Percentiles rank a stretch among this genome's conserved stretches.
Evolutionary conservation across 768 basidiomycete genomes (phyloP).

Genomic region (Phylloporus arenicola): DNA sequence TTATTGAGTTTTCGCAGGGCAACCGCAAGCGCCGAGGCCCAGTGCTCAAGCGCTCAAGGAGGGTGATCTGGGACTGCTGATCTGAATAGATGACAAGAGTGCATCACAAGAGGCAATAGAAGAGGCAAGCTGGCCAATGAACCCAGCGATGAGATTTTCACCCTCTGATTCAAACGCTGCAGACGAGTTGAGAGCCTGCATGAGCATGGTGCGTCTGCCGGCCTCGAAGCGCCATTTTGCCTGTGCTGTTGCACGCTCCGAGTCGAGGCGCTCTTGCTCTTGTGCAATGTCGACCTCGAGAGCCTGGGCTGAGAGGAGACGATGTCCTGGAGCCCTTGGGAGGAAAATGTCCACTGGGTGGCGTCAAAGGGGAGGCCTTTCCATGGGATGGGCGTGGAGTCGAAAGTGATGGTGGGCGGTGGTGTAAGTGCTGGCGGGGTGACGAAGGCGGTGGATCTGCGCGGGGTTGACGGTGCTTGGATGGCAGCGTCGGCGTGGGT

Average conservation of each 20-base stretch:
- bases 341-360: slow-evolving; percentile 57
- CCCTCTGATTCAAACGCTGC: slow-evolving; percentile 36
- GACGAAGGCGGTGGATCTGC: slow-evolving; percentile 21
- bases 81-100: slow-evolving; percentile 53
- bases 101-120: slow-evolving; percentile 54
- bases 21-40: slow-evolving; percentile 70
- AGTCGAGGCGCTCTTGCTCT: slow-evolving; percentile 54
- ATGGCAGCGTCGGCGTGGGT: slow-evolving; percentile 10
- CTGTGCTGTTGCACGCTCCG: slow-evolving; percentile 49
- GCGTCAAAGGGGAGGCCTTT: slow-evolving; percentile 67
- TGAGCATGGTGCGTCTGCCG: slow-evolving; percentile 60
- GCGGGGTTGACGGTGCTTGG: slow-evolving; percentile 3
- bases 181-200: slow-evolving; percentile 62
- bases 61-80: slow-evolving; percentile 59
- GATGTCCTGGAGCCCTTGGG: slow-evolving; percentile 54
- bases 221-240: slow-evolving; percentile 64
- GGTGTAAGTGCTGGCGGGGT: slow-evolving; percentile 35
- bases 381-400: slow-evolving; percentile 52
- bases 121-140: slow-evolving; percentile 57
- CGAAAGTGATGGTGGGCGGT: slow-evolving; percentile 53
- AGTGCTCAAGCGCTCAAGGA: slow-evolving; percentile 60
- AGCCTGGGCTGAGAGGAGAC: slow-evolving; percentile 59
- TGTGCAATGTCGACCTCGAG: slow-evolving; percentile 54
- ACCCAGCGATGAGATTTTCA: slow-evolving; percentile 34
- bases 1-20: slow-evolving; percentile 76